Conservation (phyloP, 257 asterid genomes). For the Petunia secreta region DNA sequence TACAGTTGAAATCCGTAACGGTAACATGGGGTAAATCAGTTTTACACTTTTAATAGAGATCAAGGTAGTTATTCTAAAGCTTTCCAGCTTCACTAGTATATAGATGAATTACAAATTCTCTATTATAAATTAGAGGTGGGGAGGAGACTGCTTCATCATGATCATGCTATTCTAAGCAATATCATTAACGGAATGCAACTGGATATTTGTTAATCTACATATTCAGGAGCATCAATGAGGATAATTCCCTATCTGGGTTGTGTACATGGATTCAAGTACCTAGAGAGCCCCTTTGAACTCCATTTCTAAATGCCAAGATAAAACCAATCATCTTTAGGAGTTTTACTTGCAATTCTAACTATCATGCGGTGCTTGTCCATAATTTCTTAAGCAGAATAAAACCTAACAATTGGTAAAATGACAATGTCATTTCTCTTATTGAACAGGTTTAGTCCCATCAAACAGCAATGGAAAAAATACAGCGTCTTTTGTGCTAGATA, state of each 20-base stretch:
- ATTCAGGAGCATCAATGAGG: slow-evolving; percentile 19
- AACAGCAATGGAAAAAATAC: background rate
- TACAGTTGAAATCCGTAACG: background rate
- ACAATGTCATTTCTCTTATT: background rate
- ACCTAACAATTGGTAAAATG: background rate
- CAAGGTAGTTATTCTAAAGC: slow-evolving; percentile 11
- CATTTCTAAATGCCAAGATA: background rate
- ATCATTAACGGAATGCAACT: slow-evolving; percentile 14
- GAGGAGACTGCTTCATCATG: background rate
- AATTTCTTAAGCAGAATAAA: slow-evolving; percentile 10
- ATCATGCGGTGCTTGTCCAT: background rate
- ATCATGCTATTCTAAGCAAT: slow-evolving; percentile 7
- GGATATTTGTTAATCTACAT: slow-evolving; percentile 16
- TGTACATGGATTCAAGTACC: slow-evolving; percentile 4
- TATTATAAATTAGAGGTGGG: background rate
- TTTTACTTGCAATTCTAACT: slow-evolving; percentile 11
- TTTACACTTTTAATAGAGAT: background rate
- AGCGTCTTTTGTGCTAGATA: background rate
- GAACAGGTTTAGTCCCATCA: slow-evolving; percentile 1
- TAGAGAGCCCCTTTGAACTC: slow-evolving; percentile 11
- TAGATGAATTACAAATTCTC: background rate
- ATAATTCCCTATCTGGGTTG: background rate
- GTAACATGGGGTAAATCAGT: background rate
- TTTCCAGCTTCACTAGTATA: background rate
- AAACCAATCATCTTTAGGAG: slow-evolving; percentile 21